phyloP scores from a whole-genome alignment of 495 filamentous ascomycete genomes.

The Ascodesmis nigricans region DNA sequence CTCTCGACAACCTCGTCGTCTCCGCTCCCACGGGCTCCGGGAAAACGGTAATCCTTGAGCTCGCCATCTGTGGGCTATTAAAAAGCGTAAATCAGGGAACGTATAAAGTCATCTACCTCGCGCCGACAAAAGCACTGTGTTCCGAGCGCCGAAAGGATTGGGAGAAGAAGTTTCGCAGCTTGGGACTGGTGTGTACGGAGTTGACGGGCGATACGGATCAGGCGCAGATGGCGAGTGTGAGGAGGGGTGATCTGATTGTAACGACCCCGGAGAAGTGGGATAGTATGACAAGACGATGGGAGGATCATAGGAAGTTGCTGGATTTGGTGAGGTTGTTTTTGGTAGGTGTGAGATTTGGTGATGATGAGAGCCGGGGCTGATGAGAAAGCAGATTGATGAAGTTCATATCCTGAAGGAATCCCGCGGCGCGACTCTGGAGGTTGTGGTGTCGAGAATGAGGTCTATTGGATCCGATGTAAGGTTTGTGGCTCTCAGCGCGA shows the following conservation, averaged over 20 bases:
- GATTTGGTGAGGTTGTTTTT: conserved; percentile 75
- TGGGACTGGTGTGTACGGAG: conserved; percentile 60
- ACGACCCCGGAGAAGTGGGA: conserved; percentile 99
- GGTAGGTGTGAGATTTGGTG: conserved; percentile 5
- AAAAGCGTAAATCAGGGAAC: conserved; percentile 37
- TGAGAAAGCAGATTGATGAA: conserved; percentile 46
- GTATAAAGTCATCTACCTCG: conserved; percentile 89
- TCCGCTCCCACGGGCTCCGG: conserved; percentile 85
- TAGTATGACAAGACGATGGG: conserved; percentile 88
- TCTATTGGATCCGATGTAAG: conserved; percentile 66
- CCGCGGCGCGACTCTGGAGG: conserved; percentile 77
- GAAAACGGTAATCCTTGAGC: conserved; percentile 76
- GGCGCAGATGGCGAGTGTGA: conserved; percentile 47
- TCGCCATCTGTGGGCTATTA: conserved; percentile 70
- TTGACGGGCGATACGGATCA: conserved; percentile 81
- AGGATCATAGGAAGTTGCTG: conserved; percentile 66
- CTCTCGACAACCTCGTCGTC: conserved; percentile 66
- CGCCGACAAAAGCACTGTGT: conserved; percentile 83
- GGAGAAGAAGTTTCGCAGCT: conserved; percentile 55
- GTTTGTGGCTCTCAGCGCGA: conserved; percentile 82
- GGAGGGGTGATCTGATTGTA: conserved; percentile 72
- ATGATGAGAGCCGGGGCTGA: too few species aligned
- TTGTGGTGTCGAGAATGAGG: conserved; percentile 95
- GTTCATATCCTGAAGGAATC: conserved; percentile 85
- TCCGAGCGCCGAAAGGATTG: conserved; percentile 60